A percentile compares a stretch with the other conserved stretches of the same genome.
Evolutionary conservation across 495 filamentous ascomycete genomes (phyloP).

Genomic region (Oidiodendron maius): DNA sequence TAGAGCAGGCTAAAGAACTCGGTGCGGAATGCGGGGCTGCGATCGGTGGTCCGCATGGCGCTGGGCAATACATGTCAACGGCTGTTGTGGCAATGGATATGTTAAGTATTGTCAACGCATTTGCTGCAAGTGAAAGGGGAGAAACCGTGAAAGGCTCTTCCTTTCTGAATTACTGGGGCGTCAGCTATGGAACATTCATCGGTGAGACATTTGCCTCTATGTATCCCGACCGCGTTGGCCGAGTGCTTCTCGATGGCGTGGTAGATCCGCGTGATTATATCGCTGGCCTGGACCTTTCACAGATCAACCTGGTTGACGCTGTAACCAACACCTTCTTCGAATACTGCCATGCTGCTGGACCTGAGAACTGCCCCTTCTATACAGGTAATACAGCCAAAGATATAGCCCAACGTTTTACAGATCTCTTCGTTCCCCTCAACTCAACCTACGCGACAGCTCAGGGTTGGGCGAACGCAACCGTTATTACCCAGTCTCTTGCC

Average conservation of each 20-base stretch:
- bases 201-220: constrained; percentile 48
- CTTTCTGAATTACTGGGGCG: constrained; percentile 54
- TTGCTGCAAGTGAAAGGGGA: constrained; percentile 13
- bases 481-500: neutral
- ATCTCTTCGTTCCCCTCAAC: constrained; percentile 3
- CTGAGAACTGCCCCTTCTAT: constrained; percentile 29
- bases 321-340: constrained; percentile 36
- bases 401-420: constrained; percentile 9
- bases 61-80: constrained; percentile 17
- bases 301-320: constrained; percentile 1
- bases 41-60: constrained; percentile 7
- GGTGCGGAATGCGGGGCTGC: constrained; percentile 2
- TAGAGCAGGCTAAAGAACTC: neutral
- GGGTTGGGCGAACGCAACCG: constrained; percentile 10
- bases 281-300: neutral
- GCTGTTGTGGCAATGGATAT: constrained; percentile 36
- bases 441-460: neutral
- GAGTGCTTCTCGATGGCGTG: constrained; percentile 42
- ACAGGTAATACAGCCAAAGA: constrained; percentile 6
- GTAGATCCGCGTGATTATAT: constrained; percentile 35
- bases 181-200: constrained; percentile 63
- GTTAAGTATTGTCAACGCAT: constrained; percentile 39
- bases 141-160: neutral
- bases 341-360: constrained; percentile 47
- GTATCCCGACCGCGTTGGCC: constrained; percentile 38